These are phyloP conservation scores for Bimuria novae-zelandiae DNA, from an alignment of 2,329 filamentous ascomycete species.

Conservation along the genomic window DNA sequence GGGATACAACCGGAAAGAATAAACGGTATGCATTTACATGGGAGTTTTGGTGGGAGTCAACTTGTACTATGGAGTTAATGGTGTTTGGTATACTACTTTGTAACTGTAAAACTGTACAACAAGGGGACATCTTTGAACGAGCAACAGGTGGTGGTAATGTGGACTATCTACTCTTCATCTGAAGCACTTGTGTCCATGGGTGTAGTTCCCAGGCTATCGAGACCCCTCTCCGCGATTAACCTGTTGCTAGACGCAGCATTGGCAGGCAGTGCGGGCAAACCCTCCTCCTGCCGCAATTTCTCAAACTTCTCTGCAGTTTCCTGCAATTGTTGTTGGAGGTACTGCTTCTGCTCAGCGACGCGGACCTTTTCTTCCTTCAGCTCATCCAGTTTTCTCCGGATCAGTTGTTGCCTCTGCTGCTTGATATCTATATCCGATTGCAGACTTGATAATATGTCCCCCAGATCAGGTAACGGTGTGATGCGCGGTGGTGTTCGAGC, in stretches of 20 bases:
- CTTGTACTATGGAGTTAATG: background rate
- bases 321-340: conserved; percentile 80
- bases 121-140: background rate
- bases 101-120: too few species aligned
- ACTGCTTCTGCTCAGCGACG: conserved; percentile 70
- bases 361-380: conserved; percentile 70
- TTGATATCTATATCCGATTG: conserved; percentile 65
- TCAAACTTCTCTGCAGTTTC: conserved; percentile 77
- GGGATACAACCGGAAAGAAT: conserved; percentile 1
- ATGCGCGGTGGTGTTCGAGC: conserved; percentile 72
- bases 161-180: conserved; percentile 31
- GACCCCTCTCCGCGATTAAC: conserved; percentile 38
- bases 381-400: conserved; percentile 67
- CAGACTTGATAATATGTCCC: conserved; percentile 68
- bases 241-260: conserved; percentile 32
- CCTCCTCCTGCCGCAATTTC: conserved; percentile 57
- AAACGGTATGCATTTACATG: conserved; percentile 6
- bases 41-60: conserved; percentile 5
- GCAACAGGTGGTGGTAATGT: conserved; percentile 1
- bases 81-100: background rate
- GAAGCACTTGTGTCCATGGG: conserved; percentile 32
- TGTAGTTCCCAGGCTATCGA: conserved; percentile 45
- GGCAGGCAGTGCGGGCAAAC: conserved; percentile 43
- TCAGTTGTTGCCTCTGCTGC: conserved; percentile 62
- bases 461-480: conserved; percentile 75